phyloP scores from a whole-genome alignment of 257 asterid species.

The Lithospermum erythrorhizon region DNA sequence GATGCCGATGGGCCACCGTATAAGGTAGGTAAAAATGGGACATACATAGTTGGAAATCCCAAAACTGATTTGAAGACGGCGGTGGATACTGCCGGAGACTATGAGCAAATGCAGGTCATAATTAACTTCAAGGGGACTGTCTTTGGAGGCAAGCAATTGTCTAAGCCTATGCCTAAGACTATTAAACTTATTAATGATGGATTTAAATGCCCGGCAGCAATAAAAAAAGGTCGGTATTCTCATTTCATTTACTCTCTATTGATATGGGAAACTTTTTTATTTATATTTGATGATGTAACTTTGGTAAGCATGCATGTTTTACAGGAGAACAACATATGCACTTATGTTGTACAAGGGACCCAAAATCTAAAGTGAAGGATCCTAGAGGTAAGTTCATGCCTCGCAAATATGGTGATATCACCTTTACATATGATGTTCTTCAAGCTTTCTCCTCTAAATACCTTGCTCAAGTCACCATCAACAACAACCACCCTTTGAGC shows the following conservation, averaged over 20 bases:
- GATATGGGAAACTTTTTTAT: not conserved
- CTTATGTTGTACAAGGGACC: constrained; percentile 69
- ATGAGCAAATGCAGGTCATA: constrained; percentile 49
- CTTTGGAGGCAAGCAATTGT: constrained; percentile 40
- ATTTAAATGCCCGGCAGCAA: constrained; percentile 61
- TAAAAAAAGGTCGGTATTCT: constrained; percentile 20
- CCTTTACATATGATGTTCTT: constrained; percentile 64
- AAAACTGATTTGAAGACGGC: constrained; percentile 71
- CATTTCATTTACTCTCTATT: not conserved
- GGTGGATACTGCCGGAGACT: constrained; percentile 78
- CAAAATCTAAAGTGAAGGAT: constrained; percentile 51
- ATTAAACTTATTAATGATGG: constrained; percentile 63
- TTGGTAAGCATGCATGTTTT: not conserved
- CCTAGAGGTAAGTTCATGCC: constrained; percentile 33
- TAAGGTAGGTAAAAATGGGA: constrained; percentile 54
- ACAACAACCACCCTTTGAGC: constrained; percentile 72
- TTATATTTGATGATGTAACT: no score
- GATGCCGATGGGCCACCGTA: constrained; percentile 50
- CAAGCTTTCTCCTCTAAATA: constrained; percentile 52
- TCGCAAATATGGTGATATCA: constrained; percentile 52
- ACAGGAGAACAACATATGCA: constrained; percentile 49
- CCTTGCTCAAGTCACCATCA: constrained; percentile 72
- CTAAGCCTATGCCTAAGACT: constrained; percentile 68
- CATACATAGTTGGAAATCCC: constrained; percentile 57
- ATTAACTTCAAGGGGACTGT: constrained; percentile 54